Base-by-base conservation (phyloP, 2,329 filamentous ascomycete genomes). In the Trichoderma oligosporum region DNA sequence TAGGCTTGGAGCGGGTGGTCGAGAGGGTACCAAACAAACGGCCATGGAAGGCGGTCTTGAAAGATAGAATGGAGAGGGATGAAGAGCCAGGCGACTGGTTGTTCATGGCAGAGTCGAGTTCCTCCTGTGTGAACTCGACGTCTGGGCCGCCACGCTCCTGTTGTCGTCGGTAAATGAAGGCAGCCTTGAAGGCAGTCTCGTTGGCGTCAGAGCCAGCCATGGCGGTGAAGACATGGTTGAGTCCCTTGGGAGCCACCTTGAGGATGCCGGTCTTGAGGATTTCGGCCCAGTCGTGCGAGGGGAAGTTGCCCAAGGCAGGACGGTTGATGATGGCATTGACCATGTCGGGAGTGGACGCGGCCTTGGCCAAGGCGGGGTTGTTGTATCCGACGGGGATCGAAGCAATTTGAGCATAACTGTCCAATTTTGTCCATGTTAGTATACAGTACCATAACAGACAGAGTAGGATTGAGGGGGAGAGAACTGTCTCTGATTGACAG, bases 321-420 rank as follows among this genome's bases (percentile, higher is more conserved):
- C 91, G 84, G 80, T 96, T 96, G 78, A 96, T 88, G 66, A 96
- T 76, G 57, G 89, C 83, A 58, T 80, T 85, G 67, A 84, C 77
- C 89, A 96, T 95, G 67, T 92, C 87, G 22, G 86, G 85, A 56
- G 86, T 87, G 61, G 82, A 81, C 24, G 89, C 88, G 31, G 86
- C 85, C 66, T 84, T 79, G 63, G 83, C 77, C 61, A 96, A 82
- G 62, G 80, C 75, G 6, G 89, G 86, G 77, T 96, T 96, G 81
- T 93, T 96, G 82, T 96, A 96, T 60, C 91, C 91, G 44, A 96
- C 80, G 3, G 91, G 89, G 66, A 96, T 96, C 39, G 90, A 96
- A 61, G 91, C 91, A 68, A 96, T 96, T 75, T 96, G 91, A 51
- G 91, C 89, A 69, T 93, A 93, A 59, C 86, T 88, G 22, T 42